Evolutionary conservation across 192 early-diverging fungal species (phyloP).

Genomic region (Chytriomyces sp.): DNA sequence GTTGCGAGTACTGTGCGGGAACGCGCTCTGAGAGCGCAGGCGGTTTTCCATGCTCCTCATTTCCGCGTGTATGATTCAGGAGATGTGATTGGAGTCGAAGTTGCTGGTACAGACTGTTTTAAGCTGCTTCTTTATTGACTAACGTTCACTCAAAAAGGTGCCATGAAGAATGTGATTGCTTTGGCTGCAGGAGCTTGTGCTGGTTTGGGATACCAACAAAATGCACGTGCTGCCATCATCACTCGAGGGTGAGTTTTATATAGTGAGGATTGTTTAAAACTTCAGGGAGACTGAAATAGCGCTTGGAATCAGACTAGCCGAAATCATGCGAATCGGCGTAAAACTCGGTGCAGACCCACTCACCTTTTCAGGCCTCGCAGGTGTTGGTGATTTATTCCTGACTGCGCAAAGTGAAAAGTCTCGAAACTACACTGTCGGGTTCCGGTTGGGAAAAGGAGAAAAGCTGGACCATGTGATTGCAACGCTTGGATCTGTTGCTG

Average conservation of each 20-base stretch:
- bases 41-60: constrained; percentile 56
- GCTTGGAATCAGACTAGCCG: constrained; percentile 36
- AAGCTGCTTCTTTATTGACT: neutral
- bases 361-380: constrained; percentile 55
- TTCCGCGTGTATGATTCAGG: constrained; percentile 55
- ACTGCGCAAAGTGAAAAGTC: constrained; percentile 58
- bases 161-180: constrained; percentile 61
- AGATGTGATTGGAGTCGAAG: constrained; percentile 54
- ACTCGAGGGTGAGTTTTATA: constrained; percentile 44
- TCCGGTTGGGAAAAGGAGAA: constrained; percentile 55
- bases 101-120: constrained; percentile 36
- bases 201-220: constrained; percentile 56
- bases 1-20: constrained; percentile 38
- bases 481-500: constrained; percentile 55
- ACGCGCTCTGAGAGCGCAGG: constrained; percentile 49
- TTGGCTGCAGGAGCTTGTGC: constrained; percentile 54
- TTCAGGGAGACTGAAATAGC: neutral
- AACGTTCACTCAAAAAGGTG: constrained; percentile 29
- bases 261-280: neutral
- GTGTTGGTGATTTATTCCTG: constrained; percentile 56
- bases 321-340: constrained; percentile 54
- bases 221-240: constrained; percentile 58
- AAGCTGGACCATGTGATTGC: constrained; percentile 48
- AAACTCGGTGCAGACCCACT: constrained; percentile 56
- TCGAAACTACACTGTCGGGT: constrained; percentile 60